A percentile compares a stretch with the other conserved stretches of the same genome.
These are phyloP conservation scores for Candida nitratophila DNA, from an alignment of 805 yeast genomes.

Conservation along the genomic window DNA sequence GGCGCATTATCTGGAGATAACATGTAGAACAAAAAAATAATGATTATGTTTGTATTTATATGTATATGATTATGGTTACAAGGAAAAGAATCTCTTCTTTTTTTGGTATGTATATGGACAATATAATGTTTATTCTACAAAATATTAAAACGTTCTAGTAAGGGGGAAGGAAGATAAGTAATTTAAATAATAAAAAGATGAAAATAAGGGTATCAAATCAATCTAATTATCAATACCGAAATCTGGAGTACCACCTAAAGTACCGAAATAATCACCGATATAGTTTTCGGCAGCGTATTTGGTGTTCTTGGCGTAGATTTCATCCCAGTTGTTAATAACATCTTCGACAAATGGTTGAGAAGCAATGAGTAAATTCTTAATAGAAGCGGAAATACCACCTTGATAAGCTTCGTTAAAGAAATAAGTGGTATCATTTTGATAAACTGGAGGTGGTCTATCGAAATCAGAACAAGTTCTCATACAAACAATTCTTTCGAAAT, in stretches of 20 bases:
- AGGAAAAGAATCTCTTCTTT: too few relatives aligned
- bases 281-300: constrained; percentile 41
- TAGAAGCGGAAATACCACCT: constrained; percentile 45
- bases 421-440: constrained; percentile 35
- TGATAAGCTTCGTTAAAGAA: constrained; percentile 43
- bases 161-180: too few relatives aligned
- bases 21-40: too few relatives aligned
- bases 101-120: too few relatives aligned
- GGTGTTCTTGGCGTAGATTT: constrained; percentile 22
- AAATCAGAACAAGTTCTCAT: constrained; percentile 60
- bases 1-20: too few relatives aligned
- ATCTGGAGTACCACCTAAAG: constrained; percentile 39
- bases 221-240: constrained; percentile 16
- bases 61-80: too few relatives aligned
- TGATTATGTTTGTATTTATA: too few relatives aligned
- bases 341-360: constrained; percentile 50
- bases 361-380: constrained; percentile 45
- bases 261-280: constrained; percentile 53
- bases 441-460: constrained; percentile 42
- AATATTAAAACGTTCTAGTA: too few relatives aligned
- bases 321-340: constrained; percentile 41
- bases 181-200: too few relatives aligned
- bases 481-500: constrained; percentile 48
- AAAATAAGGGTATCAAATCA: too few relatives aligned
- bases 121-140: too few relatives aligned